Evolutionary conservation across 768 basidiomycete species (phyloP), one percentile per base, ranked within the genome.

Genomic region (Tephrocybe sp.): DNA sequence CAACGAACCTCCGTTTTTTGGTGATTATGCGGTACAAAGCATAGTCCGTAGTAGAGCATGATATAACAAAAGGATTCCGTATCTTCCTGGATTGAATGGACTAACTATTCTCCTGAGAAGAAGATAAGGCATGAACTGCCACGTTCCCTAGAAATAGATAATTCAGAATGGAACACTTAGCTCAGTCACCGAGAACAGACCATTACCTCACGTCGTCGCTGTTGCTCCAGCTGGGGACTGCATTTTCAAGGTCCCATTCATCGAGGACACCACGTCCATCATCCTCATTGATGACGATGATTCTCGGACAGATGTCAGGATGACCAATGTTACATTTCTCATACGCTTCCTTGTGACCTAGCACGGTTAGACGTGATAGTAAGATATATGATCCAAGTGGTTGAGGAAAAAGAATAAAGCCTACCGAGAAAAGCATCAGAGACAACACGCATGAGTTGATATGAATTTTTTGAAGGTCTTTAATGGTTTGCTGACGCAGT

Each of bases 51-150:
- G 44, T 57, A 63, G 5, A 55, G 33, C 31, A 64, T 31, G 13
- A 63, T 57, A 39, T 62, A 53, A 33, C 59, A n/a, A 48, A 70
- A 68, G 0, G 70, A 69, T 46, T 70, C 65, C 7, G 70, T 42
- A 39, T 71, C 66, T 19, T 69, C 67, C 19, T 58, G 46, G n/a
- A 67, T 49, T 0, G 26, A 41, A 17, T 68, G 67, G 5, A 40
- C 20, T 23, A 62, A 62, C 12, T 9, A 13, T 9, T 58, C 44
- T 11, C 58, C 12, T 10, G 7, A 68, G 57, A 5, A 70, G 46
- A 8, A 39, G 44, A 0, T 50, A 41, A 0, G 68, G 65, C 56
- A 68, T 65, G 45, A 67, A 68, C 30, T 61, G 60, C 68, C 67
- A 69, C 14, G 67, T 69, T 0, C 69, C 68, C 67, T 69, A 31